Evolutionary conservation across 1,284 basidiomycete genomes (phyloP), one percentile per base, ranked within the genome.

Genomic region (Apiotrichum brassicae): DNA sequence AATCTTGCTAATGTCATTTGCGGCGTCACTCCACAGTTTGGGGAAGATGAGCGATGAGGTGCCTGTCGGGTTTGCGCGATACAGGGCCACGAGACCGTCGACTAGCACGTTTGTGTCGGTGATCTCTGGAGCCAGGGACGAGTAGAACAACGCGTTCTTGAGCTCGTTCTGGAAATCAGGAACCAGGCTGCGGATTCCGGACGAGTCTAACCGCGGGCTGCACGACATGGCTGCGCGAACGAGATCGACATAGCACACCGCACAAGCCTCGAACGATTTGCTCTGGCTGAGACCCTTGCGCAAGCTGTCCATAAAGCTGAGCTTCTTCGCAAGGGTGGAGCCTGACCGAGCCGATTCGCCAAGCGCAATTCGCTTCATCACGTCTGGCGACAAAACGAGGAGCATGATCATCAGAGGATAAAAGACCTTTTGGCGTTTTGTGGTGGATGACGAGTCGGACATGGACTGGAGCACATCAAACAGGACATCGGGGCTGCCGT

Each of bases 351-450:
- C 45, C 18, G 60, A 59, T 32, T 76, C 74, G 3, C 71, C 71
- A 32, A 70, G 61, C 6, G 74, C 73, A 8, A 74, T 66, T 32
- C 70, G 69, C 59, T 71, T 72, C 43, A 91, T 73, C 19, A 85
- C 77, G 49, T 95, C 93, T 0, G 85, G 82, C 37, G 85, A 86
- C 44, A 89, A 79, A 52, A 86, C 82, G 37, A 87, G 77, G 7
- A 97, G 77, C 40, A 85, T 79, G 0, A 84, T 81, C 56, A 95
- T 78, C 12, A 85, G 82, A 0, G 91, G 90, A 84, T 89, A 94
- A 43, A 87, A 76, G 28, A 81, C 77, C 69, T 82, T 68, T 7
- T 56, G 63, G 26, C 66, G 59, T n/a, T 60, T 55, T n/a, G 76
- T 75, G 5, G 64, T 60, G 1, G 58, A 53, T 2, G 57, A 51